Conservation (phyloP, 2,329 filamentous ascomycete genomes). For the Cercospora sojina region DNA sequence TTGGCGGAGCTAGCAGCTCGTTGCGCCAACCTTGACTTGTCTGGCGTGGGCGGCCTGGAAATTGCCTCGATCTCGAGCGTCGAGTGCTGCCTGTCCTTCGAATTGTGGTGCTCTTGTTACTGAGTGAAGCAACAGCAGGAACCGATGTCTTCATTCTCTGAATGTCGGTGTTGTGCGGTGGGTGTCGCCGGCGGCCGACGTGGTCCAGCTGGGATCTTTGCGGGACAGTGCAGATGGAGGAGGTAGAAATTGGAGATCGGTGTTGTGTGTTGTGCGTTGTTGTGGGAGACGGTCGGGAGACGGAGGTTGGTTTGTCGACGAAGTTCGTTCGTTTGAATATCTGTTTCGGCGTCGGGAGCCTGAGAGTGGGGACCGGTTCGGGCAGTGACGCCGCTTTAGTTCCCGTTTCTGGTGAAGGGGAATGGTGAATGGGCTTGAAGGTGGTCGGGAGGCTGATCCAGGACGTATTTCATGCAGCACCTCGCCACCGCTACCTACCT, state of each 20-base stretch:
- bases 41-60: neutral
- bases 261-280: neutral
- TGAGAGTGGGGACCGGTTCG: neutral
- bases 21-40: neutral
- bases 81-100: constrained; percentile 7
- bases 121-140: neutral
- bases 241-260: neutral
- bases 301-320: constrained; percentile 2
- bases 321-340: neutral
- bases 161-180: neutral
- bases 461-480: neutral
- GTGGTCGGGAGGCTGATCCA: neutral
- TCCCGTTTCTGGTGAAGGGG: neutral
- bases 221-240: neutral
- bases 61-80: neutral
- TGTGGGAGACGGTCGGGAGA: neutral
- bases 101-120: constrained; percentile 7
- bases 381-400: neutral
- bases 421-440: neutral
- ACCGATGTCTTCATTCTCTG: constrained; percentile 9
- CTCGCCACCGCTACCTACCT: neutral
- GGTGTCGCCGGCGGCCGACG: neutral
- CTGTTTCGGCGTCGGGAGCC: neutral
- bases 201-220: neutral
- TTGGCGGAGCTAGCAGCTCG: neutral